Evolutionary conservation across 306 rosid genomes (phyloP).

Genomic region (Prunus mongolica): DNA sequence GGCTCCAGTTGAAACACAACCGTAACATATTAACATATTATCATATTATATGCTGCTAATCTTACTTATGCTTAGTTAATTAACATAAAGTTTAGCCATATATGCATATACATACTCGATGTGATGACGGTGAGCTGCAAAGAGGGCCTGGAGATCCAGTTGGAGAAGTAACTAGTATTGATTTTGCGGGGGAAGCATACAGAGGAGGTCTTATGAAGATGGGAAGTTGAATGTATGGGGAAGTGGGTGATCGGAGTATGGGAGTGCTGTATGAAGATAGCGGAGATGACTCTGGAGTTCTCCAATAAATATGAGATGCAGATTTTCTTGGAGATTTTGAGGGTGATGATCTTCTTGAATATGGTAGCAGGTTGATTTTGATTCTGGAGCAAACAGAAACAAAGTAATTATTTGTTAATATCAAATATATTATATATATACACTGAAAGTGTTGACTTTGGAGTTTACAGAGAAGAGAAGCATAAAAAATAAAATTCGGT

Average conservation of each 20-base stretch:
- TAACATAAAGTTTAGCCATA: not conserved
- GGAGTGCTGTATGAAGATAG: constrained; percentile 31
- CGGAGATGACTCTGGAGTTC: constrained; percentile 32
- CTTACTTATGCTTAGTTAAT: too few relatives aligned
- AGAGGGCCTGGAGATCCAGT: not conserved
- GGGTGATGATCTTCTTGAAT: constrained; percentile 37
- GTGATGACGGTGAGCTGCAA: constrained; percentile 16
- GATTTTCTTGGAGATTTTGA: constrained; percentile 45
- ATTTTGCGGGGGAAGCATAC: constrained; percentile 25
- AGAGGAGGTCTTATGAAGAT: constrained; percentile 15
- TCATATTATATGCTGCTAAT: too few relatives aligned
- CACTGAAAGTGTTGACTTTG: too few relatives aligned
- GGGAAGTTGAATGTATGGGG: constrained; percentile 31
- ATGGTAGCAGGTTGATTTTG: constrained; percentile 41
- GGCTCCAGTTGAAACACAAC: too few relatives aligned
- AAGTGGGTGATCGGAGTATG: constrained; percentile 31
- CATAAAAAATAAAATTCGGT: not conserved
- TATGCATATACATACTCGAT: constrained; percentile 4
- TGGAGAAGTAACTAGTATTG: constrained; percentile 13
- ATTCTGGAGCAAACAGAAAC: constrained; percentile 40
- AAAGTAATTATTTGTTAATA: not conserved
- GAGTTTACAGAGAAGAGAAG: not conserved
- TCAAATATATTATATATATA: not conserved
- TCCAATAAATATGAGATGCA: constrained; percentile 28
- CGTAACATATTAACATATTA: too few relatives aligned